Conservation (phyloP, 495 filamentous ascomycete genomes). For the Tuber borchii region DNA sequence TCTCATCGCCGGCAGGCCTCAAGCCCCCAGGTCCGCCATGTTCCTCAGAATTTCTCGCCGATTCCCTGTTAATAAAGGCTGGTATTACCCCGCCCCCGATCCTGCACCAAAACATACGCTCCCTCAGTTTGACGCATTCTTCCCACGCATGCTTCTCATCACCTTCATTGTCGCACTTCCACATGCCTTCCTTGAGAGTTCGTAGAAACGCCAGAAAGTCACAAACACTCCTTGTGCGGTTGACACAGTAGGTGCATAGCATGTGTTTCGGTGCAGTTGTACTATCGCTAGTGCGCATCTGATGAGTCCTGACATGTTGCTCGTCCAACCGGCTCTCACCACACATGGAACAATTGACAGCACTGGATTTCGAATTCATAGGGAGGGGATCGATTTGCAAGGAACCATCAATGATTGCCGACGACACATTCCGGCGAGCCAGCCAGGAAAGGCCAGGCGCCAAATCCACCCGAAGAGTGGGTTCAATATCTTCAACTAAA, state of each 20-base stretch:
- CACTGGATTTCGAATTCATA: conserved; percentile 49
- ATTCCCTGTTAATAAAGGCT: conserved; percentile 42
- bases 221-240: conserved; percentile 75
- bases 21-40: conserved; percentile 17
- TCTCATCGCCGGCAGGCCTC: conserved; percentile 3
- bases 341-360: conserved; percentile 77
- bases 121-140: conserved; percentile 77
- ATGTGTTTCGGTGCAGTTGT: conserved; percentile 80
- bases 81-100: conserved; percentile 85
- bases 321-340: conserved; percentile 70
- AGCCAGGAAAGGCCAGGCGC: conserved; percentile 92
- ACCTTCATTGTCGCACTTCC: conserved; percentile 68
- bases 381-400: conserved; percentile 78
- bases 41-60: conserved; percentile 24
- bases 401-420: conserved; percentile 74
- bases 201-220: conserved; percentile 88
- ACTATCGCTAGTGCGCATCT: conserved; percentile 78
- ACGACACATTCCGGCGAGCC: conserved; percentile 72
- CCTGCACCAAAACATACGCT: conserved; percentile 93
- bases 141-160: conserved; percentile 84
- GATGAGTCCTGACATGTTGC: conserved; percentile 68
- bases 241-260: conserved; percentile 81
- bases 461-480: conserved; percentile 77
- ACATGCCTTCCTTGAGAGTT: conserved; percentile 81
- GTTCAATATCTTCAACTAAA: conserved; percentile 85